Evolutionary conservation across 208 protist genomes (phyloP), one percentile per base, ranked within the genome.

Genomic region (Strigomonas galati): DNA sequence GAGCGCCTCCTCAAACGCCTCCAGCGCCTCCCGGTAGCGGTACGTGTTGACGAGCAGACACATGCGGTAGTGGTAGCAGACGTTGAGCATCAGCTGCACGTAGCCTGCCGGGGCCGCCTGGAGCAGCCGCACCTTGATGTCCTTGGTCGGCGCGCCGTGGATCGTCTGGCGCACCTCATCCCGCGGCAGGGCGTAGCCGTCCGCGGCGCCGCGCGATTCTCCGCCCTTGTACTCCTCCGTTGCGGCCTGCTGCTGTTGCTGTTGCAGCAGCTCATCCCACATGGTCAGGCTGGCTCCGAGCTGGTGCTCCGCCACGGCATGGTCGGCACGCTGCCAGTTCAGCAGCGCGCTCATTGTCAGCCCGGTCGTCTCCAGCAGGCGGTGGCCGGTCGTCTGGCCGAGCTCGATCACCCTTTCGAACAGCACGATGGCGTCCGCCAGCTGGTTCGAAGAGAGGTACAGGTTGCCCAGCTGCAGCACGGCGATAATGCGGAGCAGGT

Each of bases 11-110:
- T 97, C 93, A 14, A 94, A 76, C 23, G 83, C 66, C 72, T 96
- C 93, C 17, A 97, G 68, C 12, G 87, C 90, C 37, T 95, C 89
- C 30, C 83, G 75, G 73, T 97, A 96, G 63, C 90, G 87, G 77
- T 91, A 97, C 32, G 79, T 92, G 63, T 67, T 76, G 44, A 85
- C 79, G 31, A 93, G 74, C 53, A 89, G 72, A 48, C 65, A 82
- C 26, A 94, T 76, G 46, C 84, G 79, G 65, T 86, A 89, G 54
- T 78, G 63, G 35, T 82, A 76, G 57, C 92, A 85, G 19, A 74
- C 72, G 44, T 65, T 72, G 53, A 78, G 55, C 55, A 95, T 78
- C 30, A 78, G 71, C 26, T 62, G n/a, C 17, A 85, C 53, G 51
- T 81, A 88, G 40, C 76, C 79, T 4, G 63, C 40, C 9, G 89